A percentile compares a stretch with the other conserved stretches of the same genome.
Conservation (phyloP, 1,139 yeast species). For the Hanseniaspora uvarum region DNA sequence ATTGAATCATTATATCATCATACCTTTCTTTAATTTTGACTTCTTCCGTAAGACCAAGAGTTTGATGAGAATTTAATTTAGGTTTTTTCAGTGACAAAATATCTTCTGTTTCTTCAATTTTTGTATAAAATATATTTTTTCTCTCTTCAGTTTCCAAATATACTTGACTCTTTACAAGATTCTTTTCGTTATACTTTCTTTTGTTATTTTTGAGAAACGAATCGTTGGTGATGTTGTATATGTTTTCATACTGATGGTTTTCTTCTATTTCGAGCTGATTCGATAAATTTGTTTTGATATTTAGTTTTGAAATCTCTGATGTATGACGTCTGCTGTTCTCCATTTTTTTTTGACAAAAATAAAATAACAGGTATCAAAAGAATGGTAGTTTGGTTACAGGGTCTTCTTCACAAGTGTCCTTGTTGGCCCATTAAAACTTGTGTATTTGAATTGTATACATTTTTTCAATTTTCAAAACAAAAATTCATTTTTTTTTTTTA, state of each 20-base stretch:
- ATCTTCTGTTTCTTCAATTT: background rate
- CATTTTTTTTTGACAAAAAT: too few species aligned
- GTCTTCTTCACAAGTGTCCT: too few species aligned
- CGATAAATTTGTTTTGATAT: background rate
- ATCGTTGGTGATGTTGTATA: constrained; percentile 2
- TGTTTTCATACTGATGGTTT: constrained; percentile 5
- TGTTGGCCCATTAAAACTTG: too few species aligned
- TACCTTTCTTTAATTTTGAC: background rate
- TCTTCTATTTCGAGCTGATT: constrained; percentile 1
- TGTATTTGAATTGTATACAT: background rate
- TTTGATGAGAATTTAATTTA: background rate
- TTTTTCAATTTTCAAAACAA: background rate
- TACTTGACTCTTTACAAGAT: background rate
- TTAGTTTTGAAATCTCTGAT: background rate
- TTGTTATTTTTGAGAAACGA: background rate
- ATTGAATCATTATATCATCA: background rate
- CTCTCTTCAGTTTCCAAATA: background rate
- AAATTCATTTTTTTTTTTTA: too few species aligned
- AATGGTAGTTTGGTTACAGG: too few species aligned
- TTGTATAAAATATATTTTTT: background rate
- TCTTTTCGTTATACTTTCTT: background rate
- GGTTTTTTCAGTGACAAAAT: background rate
- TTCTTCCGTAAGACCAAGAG: background rate
- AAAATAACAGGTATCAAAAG: background rate
- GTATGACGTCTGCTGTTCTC: constrained; percentile 1